Base-by-base conservation (phyloP, 805 yeast genomes). In the Cyberlindnera euphorbiae region DNA sequence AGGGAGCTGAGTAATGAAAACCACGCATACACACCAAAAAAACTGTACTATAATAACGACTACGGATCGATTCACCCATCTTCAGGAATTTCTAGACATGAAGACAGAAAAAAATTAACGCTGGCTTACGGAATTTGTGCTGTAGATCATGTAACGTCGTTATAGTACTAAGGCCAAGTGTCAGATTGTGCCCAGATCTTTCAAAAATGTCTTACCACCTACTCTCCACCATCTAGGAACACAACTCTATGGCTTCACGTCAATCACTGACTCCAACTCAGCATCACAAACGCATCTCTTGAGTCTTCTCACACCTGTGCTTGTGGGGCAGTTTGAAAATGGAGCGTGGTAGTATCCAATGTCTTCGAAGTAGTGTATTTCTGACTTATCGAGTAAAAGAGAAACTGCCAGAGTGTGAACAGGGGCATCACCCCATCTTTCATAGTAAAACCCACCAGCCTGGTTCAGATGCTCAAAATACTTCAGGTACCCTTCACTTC, bases 341-440 rank as follows among this genome's bases (percentile, higher is more conserved):
- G 94, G 95, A 0, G 65, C 58, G 62, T 87, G 96, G 44, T 58
- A 68, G 56, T 87, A 87, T 0, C 95, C 96, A 13, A 87, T 67
- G 50, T 87, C 95, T 39, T 79, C 79, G 58, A 88, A 84, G 63
- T 82, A 86, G 53, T 79, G 82, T 28, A 88, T 60, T 53, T 85
- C 81, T 13, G 65, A 55, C 35, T 64, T 69, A 43, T 77, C 73
- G 43, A 84, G 59, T 29, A 84, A 56, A 28, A 84, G 56, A 0
- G 82, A 56, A 1, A 74, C 78, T 1, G 77, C 95, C 19, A 86
- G 64, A 0, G 90, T 67, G 56, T 87, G 96, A 12, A 87, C 84
- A 0, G 96, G 96, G 0, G 96, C 96, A 62, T 88, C 96, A 12
- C 96, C 96, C 96, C 96, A 88, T 40, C 96, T 64, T 59, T 87